Conservation (phyloP, 495 filamentous ascomycete species). For the Aspergillus homomorphus region DNA sequence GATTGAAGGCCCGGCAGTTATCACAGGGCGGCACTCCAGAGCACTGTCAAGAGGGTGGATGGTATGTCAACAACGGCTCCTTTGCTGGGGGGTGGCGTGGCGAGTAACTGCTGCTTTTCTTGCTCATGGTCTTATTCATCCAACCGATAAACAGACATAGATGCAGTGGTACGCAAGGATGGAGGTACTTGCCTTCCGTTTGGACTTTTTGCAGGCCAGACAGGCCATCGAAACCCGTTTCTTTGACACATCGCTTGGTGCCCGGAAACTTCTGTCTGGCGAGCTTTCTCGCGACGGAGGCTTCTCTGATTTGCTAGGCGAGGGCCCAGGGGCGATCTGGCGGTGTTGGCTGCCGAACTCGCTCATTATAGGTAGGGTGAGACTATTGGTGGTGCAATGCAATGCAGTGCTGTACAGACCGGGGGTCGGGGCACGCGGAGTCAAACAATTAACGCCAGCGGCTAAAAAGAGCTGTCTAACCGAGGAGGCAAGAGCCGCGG, state of each 20-base stretch:
- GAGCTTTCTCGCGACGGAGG: slow-evolving; percentile 16
- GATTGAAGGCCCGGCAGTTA: slow-evolving; percentile 40
- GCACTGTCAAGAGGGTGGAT: slow-evolving; percentile 28
- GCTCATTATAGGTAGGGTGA: slow-evolving; percentile 21
- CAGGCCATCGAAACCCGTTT: slow-evolving; percentile 48
- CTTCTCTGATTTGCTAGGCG: slow-evolving; percentile 21
- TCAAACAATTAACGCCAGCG: too few species aligned
- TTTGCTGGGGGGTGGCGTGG: neutral
- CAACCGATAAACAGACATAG: neutral
- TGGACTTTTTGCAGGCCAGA: slow-evolving; percentile 47
- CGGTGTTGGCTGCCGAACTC: slow-evolving; percentile 22
- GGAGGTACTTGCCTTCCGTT: slow-evolving; percentile 35
- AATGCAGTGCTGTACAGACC: neutral
- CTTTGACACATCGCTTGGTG: slow-evolving; percentile 26
- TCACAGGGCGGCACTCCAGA: slow-evolving; percentile 41
- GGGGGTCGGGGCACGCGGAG: neutral
- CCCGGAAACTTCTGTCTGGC: slow-evolving; percentile 17
- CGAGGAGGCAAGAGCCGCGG: too few species aligned
- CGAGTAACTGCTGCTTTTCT: neutral
- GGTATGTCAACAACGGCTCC: slow-evolving; percentile 4
- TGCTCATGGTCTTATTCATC: neutral
- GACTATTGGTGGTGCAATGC: neutral
- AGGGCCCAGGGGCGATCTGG: slow-evolving; percentile 28
- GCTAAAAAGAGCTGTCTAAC: neutral
- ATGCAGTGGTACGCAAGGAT: neutral